Conservation (phyloP, 257 asterid species). For the Solanum arcanum region DNA sequence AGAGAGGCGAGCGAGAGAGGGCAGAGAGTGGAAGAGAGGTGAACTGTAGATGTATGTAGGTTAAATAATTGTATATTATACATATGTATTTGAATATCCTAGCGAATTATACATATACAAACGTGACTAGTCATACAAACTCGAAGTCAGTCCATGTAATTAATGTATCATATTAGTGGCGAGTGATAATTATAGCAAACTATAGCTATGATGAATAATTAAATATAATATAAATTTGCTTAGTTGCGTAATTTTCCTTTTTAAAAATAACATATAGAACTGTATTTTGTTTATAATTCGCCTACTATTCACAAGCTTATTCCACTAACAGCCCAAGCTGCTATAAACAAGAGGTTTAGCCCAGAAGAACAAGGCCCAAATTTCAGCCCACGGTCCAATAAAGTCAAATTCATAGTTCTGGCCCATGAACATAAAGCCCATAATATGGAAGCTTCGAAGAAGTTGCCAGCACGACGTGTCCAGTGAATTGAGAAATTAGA, state of each 20-base stretch:
- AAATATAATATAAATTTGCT: too few species aligned
- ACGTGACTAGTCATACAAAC: too few species aligned
- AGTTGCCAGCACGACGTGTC: not conserved
- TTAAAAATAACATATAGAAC: not conserved
- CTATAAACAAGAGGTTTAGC: not conserved
- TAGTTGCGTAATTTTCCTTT: not conserved
- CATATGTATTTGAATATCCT: too few species aligned
- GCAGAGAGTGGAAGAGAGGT: too few species aligned
- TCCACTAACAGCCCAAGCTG: not conserved
- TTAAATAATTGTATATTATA: too few species aligned
- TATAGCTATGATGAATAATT: too few species aligned
- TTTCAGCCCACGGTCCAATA: not conserved
- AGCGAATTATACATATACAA: too few species aligned
- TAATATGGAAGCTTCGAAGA: not conserved
- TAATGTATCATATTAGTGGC: too few species aligned
- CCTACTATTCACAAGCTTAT: not conserved
- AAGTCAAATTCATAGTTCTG: not conserved
- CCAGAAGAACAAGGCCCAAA: not conserved
- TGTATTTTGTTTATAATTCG: not conserved
- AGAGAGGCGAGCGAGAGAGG: too few species aligned
- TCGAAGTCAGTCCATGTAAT: too few species aligned
- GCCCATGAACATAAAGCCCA: not conserved
- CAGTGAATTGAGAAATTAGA: not conserved
- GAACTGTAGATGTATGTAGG: too few species aligned
- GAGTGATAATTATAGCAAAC: too few species aligned